Conservation (phyloP, 139 green algal genomes). For the Tetradesmus obliquus region DNA sequence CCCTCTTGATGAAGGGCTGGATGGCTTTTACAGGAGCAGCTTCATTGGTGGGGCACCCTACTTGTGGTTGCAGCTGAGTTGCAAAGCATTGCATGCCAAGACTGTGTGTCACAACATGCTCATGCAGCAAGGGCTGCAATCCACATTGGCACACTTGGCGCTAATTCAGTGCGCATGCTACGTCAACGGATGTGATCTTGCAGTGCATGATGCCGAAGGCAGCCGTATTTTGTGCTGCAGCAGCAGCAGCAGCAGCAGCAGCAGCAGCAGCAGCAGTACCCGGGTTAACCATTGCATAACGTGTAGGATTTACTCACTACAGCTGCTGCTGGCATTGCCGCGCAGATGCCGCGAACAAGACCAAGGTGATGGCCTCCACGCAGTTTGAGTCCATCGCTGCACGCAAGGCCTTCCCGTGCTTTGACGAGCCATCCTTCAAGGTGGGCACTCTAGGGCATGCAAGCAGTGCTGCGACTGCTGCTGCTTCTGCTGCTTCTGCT, state of each 20-base stretch:
- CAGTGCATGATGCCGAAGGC: too few species aligned
- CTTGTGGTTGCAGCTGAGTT: neutral
- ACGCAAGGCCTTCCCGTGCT: conserved; percentile 91
- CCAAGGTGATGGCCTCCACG: conserved; percentile 69
- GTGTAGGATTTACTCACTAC: neutral
- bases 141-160: too few species aligned
- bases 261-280: too few species aligned
- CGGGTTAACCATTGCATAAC: neutral
- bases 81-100: neutral
- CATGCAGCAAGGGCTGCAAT: neutral
- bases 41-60: conserved; percentile 49
- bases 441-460: conserved; percentile 46
- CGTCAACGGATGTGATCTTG: too few species aligned
- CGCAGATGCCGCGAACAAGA: conserved; percentile 54
- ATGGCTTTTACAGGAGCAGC: conserved; percentile 73
- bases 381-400: conserved; percentile 87
- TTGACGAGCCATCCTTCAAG: conserved; percentile 93
- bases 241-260: too few species aligned
- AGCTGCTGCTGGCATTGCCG: conserved; percentile 33
- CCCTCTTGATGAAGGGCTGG: conserved; percentile 62
- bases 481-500: neutral
- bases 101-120: neutral
- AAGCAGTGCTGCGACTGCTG: neutral
- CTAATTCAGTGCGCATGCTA: too few species aligned
- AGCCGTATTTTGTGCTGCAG: too few species aligned